Percentiles rank a stretch among this genome's conserved stretches.
phyloP scores from a whole-genome alignment of 2,329 filamentous ascomycete genomes.

The Fusarium hostae region DNA sequence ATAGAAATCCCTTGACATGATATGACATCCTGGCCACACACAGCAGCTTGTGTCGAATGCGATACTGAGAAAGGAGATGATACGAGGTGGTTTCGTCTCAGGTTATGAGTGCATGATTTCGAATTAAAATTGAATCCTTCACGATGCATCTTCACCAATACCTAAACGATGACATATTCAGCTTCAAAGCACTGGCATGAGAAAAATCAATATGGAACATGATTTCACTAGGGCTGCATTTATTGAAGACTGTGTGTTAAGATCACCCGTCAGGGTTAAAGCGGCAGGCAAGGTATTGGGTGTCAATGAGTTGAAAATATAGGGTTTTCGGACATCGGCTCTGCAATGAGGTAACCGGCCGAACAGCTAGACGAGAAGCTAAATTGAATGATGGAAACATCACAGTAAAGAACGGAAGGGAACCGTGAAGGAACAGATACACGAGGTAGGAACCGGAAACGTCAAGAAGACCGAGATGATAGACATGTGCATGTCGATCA shows the following conservation, averaged over 20 bases:
- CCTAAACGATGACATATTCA: background rate
- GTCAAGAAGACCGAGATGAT: background rate
- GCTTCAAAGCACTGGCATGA: background rate
- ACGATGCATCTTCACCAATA: background rate
- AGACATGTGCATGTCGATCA: conserved; percentile 12
- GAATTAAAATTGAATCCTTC: conserved; percentile 1
- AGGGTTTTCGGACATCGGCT: background rate
- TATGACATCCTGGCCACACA: background rate
- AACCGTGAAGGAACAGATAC: background rate
- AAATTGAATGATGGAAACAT: background rate
- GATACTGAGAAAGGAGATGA: conserved; percentile 4
- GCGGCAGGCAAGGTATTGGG: background rate
- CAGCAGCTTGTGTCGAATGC: background rate
- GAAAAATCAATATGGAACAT: background rate
- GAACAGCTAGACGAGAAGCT: background rate
- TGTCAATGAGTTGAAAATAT: background rate
- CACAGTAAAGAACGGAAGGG: background rate
- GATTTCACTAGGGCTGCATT: background rate
- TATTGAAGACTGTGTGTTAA: background rate
- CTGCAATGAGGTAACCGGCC: conserved; percentile 3
- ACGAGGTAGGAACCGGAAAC: background rate
- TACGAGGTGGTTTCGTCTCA: conserved; percentile 16
- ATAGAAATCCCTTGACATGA: background rate
- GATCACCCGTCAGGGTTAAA: conserved; percentile 23
- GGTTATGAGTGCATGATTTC: conserved; percentile 10